Conservation (phyloP, 169 alveolate species). For the Babesia bigemina region DNA sequence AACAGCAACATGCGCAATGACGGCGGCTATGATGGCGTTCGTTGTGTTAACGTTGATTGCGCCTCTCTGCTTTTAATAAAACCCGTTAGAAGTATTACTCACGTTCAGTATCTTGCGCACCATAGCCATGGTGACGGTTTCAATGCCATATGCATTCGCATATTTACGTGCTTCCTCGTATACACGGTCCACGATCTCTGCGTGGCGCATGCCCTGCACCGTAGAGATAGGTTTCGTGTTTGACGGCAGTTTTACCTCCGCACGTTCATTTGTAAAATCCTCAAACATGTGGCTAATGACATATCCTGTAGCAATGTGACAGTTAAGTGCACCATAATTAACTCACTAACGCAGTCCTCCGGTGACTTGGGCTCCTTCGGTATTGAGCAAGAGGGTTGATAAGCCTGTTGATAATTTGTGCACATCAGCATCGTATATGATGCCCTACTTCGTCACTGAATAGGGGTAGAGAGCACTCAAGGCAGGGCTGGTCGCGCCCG, state of each 20-base stretch:
- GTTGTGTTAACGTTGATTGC: constrained; percentile 38
- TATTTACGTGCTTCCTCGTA: constrained; percentile 12
- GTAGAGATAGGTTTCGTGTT: too few species aligned
- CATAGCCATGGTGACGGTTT: constrained; percentile 30
- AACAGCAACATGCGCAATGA: constrained; percentile 9
- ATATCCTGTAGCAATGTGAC: constrained; percentile 5
- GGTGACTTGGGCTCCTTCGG: constrained; percentile 57
- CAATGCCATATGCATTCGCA: constrained; percentile 9
- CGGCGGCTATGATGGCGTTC: constrained; percentile 45
- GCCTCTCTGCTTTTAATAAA: constrained; percentile 4
- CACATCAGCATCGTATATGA: not conserved
- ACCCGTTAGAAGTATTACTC: not conserved
- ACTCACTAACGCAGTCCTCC: constrained; percentile 68
- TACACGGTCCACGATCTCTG: constrained; percentile 10
- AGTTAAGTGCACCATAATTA: not conserved
- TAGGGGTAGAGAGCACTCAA: constrained; percentile 68
- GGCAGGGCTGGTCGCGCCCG: constrained; percentile 38
- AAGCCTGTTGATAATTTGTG: not conserved
- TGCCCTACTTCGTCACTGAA: constrained; percentile 37
- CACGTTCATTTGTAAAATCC: not conserved
- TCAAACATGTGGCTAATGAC: constrained; percentile 5
- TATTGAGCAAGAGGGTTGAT: constrained; percentile 61
- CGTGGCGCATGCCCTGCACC: constrained; percentile 3
- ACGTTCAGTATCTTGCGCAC: constrained; percentile 37
- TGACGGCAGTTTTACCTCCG: too few species aligned